Base-by-base conservation (phyloP, 1,284 basidiomycete species). In the Cerioporus squamosus region DNA sequence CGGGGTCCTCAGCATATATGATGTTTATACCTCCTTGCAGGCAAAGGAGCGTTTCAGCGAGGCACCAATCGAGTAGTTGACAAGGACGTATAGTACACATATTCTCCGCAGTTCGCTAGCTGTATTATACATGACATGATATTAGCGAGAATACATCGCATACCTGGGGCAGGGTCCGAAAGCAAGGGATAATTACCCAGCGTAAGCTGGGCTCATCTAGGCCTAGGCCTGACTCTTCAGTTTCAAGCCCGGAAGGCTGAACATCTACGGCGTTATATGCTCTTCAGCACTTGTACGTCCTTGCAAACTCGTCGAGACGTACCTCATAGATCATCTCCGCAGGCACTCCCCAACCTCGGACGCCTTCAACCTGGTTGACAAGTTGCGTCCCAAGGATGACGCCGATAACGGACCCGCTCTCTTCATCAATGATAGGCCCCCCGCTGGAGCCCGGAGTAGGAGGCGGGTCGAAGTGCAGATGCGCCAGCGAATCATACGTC, bases 391-490 rank as follows among this genome's bases (percentile, higher is more conserved):
- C 88, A 5, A 88, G 74, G 59, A 88, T 80, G n/a, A 91, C 75
- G 0, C 88, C 90, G 2, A 91, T 79, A 1, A 91, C 88, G 1
- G 86, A 81, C 2, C 88, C 88, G 38, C 76, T 82, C 64, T 84
- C 79, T 53, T 82, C 78, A 57, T 88, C 85, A 3, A 91, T 77
- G 53, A 91, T 84, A 0, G 89, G 88, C 0, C 88, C 88, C 8
- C 90, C 90, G 48, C 86, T 88, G 20, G 87, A 88, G 10, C 90
- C 89, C 1, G 82, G 79, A 0, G 85, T 84, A 9, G 89, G 89
- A 6, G 84, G 72, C 1, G 82, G 81, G 38, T 76, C 74, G 63
- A 87, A 84, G 22, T 83, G 69, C 61, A 91, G 68, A 64, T 87
- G 83, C 2, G 83, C 80, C 10, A 91, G 78, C 8, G 83, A 74